Evolutionary conservation across 2,329 filamentous ascomycete genomes (phyloP).

Genomic region (Emmonsiellopsis sp.): DNA sequence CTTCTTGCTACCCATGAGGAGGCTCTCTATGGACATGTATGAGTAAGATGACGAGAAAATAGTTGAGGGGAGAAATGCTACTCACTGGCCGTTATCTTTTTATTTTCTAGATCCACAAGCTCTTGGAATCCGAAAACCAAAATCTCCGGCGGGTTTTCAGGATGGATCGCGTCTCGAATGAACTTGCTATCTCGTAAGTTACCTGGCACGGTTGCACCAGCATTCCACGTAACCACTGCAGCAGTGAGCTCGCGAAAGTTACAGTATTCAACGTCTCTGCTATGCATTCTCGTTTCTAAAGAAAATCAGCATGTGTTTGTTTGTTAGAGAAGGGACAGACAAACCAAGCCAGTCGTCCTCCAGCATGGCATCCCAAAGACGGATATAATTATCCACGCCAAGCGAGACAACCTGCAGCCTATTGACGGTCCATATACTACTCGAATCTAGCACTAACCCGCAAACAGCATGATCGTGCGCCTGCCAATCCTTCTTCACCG

Average conservation of each 20-base stretch:
- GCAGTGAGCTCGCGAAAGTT: conserved; percentile 73
- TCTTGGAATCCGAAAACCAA: conserved; percentile 96
- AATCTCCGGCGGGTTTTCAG: conserved; percentile 75
- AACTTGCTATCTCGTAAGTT: conserved; percentile 71
- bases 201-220: conserved; percentile 86
- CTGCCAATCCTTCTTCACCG: conserved; percentile 87
- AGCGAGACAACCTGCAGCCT: conserved; percentile 77
- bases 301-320: background rate
- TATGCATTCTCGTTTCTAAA: conserved; percentile 73
- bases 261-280: conserved; percentile 73
- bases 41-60: background rate
- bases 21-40: conserved; percentile 48
- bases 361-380: conserved; percentile 84
- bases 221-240: conserved; percentile 90
- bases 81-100: conserved; percentile 86
- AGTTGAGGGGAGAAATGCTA: conserved; percentile 12
- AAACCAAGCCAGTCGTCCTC: conserved; percentile 84
- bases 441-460: conserved; percentile 66
- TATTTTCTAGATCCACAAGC: conserved; percentile 94
- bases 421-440: conserved; percentile 77
- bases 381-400: conserved; percentile 76
- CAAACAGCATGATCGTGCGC: conserved; percentile 78
- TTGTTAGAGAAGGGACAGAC: conserved; percentile 12
- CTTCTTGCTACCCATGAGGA: conserved; percentile 59
- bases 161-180: conserved; percentile 68